Conservation (phyloP, 768 basidiomycete genomes). For the Asterophora parasitica region DNA sequence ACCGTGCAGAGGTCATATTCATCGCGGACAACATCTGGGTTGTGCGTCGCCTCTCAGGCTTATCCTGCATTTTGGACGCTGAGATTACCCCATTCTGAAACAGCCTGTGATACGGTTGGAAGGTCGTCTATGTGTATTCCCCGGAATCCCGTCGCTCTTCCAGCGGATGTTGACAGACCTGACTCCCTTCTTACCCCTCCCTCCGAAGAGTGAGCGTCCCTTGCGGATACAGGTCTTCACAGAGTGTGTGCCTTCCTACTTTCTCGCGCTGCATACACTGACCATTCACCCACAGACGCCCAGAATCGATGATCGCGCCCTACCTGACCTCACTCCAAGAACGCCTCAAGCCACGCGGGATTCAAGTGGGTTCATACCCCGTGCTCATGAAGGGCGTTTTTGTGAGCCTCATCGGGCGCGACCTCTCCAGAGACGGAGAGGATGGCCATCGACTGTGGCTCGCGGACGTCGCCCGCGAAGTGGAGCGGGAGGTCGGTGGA, state of each 20-base stretch:
- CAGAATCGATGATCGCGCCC: conserved; percentile 81
- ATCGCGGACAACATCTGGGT: conserved; percentile 84
- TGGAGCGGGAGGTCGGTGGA: conserved; percentile 55
- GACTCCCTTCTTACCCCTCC: conserved; percentile 72
- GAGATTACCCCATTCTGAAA: background rate
- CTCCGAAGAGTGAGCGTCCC: conserved; percentile 68
- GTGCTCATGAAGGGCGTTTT: conserved; percentile 61
- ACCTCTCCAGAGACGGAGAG: conserved; percentile 29
- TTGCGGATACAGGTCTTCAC: conserved; percentile 83
- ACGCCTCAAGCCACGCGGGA: conserved; percentile 66
- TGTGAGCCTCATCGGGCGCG: conserved; percentile 64
- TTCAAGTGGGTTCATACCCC: conserved; percentile 81
- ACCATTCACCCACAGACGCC: conserved; percentile 34
- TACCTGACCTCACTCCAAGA: conserved; percentile 76
- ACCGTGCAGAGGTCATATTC: conserved; percentile 72
- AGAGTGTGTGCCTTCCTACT: conserved; percentile 36
- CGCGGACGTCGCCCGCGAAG: conserved; percentile 55
- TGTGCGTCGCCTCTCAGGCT: conserved; percentile 36
- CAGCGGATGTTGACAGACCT: conserved; percentile 74
- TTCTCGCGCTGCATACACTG: conserved; percentile 1
- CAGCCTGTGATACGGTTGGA: conserved; percentile 84
- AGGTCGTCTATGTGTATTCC: conserved; percentile 87
- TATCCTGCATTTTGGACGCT: conserved; percentile 1
- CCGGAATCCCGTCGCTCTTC: conserved; percentile 85
- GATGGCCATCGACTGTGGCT: conserved; percentile 48